Evolutionary conservation across 2,329 filamentous ascomycete species (phyloP).

Genomic region (Cadophora sp.): DNA sequence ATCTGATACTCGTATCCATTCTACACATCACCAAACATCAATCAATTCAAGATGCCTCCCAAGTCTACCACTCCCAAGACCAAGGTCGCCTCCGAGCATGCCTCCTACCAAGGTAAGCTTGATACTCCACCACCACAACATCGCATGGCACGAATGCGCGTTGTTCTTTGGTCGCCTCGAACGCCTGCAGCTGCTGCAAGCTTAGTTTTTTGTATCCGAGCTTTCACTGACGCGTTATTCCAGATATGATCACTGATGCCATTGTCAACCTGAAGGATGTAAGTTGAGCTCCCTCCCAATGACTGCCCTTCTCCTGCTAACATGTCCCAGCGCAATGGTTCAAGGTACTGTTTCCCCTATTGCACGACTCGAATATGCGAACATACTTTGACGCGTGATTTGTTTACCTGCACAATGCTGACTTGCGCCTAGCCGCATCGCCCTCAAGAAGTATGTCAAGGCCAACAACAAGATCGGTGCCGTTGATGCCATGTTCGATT

Average conservation of each 20-base stretch:
- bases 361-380: slow-evolving; percentile 19
- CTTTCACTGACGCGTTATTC: slow-evolving; percentile 36
- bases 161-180: slow-evolving; percentile 56
- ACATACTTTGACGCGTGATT: slow-evolving; percentile 38
- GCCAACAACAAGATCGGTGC: slow-evolving; percentile 72
- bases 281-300: slow-evolving; percentile 29
- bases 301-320: slow-evolving; percentile 26
- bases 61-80: slow-evolving; percentile 70
- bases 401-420: slow-evolving; percentile 31
- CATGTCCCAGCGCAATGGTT: slow-evolving; percentile 43
- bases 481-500: slow-evolving; percentile 65
- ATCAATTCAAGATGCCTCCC: slow-evolving; percentile 62
- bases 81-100: slow-evolving; percentile 61
- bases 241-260: slow-evolving; percentile 46
- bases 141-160: slow-evolving; percentile 51
- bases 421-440: slow-evolving; percentile 58
- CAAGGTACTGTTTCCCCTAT: slow-evolving; percentile 40
- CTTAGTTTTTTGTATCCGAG: slow-evolving; percentile 26
- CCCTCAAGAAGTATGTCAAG: slow-evolving; percentile 77
- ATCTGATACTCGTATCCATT: slow-evolving; percentile 26
- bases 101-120: slow-evolving; percentile 69
- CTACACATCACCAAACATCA: slow-evolving; percentile 25
- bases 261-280: slow-evolving; percentile 46
- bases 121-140: slow-evolving; percentile 49
- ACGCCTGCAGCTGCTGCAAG: slow-evolving; percentile 57